Evolutionary conservation across 139 green algal genomes (phyloP), one percentile per base, ranked within the genome.

Genomic region (Trebouxia sp.): DNA sequence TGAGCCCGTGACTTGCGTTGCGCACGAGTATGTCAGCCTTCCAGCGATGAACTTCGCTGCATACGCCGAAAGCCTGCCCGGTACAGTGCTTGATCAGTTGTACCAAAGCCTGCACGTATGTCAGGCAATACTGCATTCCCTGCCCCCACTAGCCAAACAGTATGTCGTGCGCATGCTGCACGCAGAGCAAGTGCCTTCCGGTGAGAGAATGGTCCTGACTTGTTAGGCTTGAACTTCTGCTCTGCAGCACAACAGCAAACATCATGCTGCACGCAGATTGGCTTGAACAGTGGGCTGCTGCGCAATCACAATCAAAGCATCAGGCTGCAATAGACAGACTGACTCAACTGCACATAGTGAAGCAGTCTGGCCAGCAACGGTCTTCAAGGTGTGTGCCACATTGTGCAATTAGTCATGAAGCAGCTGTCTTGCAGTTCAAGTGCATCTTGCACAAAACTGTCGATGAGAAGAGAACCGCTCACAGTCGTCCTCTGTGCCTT

Each of bases 121-220:
- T 67, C 88, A 92, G 70, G 93, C 92, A 10, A 80, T 97, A n/a
- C 86, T 97, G 45, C 87, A 92, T 12, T 89, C 87, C 20, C 79
- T 97, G 78, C 85, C 88, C 32, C 81, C 87, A 0, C 75, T 96
- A 12, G 90, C 88, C 5, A 90, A 92, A 82, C 87, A 91, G 43
- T 93, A 94, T 65, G 85, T 94, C 7, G 47, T 94, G 39, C 83
- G 91, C 11, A 75, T 96, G 53, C 78, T 96, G 50, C 89, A 92
- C 65, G 17, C 91, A 22, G 79, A 89, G 7, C 47, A 51, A n/a
- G 56, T 92, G 8, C 56, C 86, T 17, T 69, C 81, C 65, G 76
- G 80, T 84, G 35, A 78, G n/a, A 6, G 37, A 32, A 24, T 17
- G 0, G 35, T 51, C 17, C 35, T 72, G 58, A 1, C 48, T 2